phyloP scores from a whole-genome alignment of 2,329 filamentous ascomycete genomes.

The Exutisphaerella laricina region DNA sequence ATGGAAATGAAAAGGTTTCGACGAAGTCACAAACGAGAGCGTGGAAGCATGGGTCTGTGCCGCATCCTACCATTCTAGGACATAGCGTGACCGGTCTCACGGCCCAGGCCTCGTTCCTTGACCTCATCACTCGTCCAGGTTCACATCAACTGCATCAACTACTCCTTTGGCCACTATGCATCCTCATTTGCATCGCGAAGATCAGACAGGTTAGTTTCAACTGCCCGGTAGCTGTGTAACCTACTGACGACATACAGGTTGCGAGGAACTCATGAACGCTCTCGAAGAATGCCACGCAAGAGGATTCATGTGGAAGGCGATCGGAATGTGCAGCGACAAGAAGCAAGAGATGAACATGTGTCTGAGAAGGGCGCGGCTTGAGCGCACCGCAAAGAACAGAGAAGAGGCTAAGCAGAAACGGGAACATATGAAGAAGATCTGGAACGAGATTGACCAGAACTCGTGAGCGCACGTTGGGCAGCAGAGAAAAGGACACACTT shows the following conservation, averaged over 20 bases:
- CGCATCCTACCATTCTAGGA: neutral
- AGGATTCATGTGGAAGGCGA: conserved; percentile 86
- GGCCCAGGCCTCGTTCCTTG: neutral
- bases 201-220: conserved; percentile 64
- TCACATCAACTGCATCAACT: no score
- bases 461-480: no score
- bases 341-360: conserved; percentile 83
- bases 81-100: neutral
- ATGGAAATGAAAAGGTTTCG: neutral
- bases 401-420: conserved; percentile 64
- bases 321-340: conserved; percentile 82
- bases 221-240: neutral
- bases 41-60: neutral
- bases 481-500: no score
- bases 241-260: conserved; percentile 54
- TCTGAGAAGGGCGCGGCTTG: conserved; percentile 71
- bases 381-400: conserved; percentile 72
- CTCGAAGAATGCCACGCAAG: conserved; percentile 93
- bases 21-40: neutral
- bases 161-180: conserved; percentile 71
- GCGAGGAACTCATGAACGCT: conserved; percentile 86
- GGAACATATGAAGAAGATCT: conserved; percentile 68
- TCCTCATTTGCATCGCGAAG: conserved; percentile 91
- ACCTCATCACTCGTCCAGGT: neutral
- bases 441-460: conserved; percentile 71